Evolutionary conservation across 306 rosid genomes (phyloP), one percentile per base, ranked within the genome.

Genomic region (Carpinus fangiana): DNA sequence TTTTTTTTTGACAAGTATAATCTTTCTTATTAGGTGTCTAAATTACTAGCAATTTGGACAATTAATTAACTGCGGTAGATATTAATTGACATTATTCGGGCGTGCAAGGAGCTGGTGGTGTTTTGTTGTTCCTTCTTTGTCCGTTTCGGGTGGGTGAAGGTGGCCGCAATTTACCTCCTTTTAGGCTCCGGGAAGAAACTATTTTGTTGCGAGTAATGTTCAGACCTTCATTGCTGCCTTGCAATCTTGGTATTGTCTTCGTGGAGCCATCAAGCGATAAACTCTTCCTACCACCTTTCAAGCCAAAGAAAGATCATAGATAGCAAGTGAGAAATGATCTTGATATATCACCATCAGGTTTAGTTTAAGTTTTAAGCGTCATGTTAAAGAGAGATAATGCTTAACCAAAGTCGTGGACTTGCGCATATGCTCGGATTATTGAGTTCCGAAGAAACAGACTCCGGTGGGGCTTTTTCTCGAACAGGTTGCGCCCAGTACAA

Each of bases 401-500:
- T 65, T 73, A 75, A 31, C n/a, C 2, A 66, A 90, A 91, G 55
- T 76, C 73, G 55, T n/a, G 77, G 73, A 90, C 86, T 78, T 68
- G 81, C 43, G 6, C 43, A 38, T 38, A 38, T 38, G 43, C 43
- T 38, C 43, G 43, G 4, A 38, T 38, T 38, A 38, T 38, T 38
- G 6, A 38, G 4, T 95, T 95, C 97, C 97, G 92, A 13, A 95
- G 91, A 82, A 82, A 92, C 73, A 92, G 90, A 11, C 85, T 92
- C 82, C 80, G 88, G 61, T 31, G 69, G 66, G 92, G 78, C 79
- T 80, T 87, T 87, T 79, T 69, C 41, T 92, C 91, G 78, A 94
- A 94, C 88, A 92, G 70, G 4, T 78, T 81, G 76, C 88, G 78
- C 43, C 95, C 98, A 78, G 81, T 68, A 13, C 28, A 52, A 16